Evolutionary conservation across 139 green algal species (phyloP).

Genomic region (Tetradesmus obliquus): DNA sequence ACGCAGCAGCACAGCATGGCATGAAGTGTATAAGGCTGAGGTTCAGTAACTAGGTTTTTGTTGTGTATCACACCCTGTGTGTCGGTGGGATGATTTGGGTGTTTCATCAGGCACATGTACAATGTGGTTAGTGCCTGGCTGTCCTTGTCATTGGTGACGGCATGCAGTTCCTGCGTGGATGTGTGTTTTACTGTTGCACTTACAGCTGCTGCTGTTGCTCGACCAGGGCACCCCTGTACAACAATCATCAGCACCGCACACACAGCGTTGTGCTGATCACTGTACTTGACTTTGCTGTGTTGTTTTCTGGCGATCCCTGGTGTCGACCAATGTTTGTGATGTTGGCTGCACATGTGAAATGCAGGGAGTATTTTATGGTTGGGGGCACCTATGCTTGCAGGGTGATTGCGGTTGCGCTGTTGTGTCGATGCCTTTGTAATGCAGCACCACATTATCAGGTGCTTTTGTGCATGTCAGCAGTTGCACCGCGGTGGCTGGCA

Average conservation of each 20-base stretch:
- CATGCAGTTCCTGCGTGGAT: no score
- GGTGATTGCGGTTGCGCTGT: no score
- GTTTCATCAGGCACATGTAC: background rate
- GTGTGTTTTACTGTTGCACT: background rate
- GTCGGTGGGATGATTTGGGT: background rate
- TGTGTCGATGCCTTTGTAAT: no score
- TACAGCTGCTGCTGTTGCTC: background rate
- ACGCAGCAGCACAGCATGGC: background rate
- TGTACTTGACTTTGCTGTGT: background rate
- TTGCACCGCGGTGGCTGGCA: no score
- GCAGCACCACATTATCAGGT: no score
- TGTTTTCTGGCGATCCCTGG: background rate
- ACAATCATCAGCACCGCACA: background rate
- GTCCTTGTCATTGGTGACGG: background rate
- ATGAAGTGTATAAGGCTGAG: background rate
- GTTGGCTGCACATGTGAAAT: background rate
- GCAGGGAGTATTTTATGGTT: no score
- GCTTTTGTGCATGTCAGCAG: no score
- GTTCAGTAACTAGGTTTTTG: background rate
- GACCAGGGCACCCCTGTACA: background rate
- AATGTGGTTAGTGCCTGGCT: background rate
- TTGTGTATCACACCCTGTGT: background rate
- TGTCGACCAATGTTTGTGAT: background rate
- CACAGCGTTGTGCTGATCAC: background rate
- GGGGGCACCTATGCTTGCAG: no score